phyloP scores from a whole-genome alignment of 345 rosid genomes.

The Noccaea bulbosa region DNA sequence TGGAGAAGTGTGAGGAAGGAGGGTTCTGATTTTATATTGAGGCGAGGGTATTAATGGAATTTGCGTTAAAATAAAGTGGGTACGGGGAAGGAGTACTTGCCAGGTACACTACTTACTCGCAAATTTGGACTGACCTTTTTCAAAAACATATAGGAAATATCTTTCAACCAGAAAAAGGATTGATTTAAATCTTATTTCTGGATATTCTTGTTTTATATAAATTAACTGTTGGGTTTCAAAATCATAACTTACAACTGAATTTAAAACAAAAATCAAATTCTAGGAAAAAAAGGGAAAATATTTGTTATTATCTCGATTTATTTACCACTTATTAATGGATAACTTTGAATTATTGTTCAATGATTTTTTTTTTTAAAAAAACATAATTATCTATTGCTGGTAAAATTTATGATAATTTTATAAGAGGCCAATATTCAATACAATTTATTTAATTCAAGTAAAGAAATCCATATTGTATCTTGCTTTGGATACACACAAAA shows the following conservation, averaged over 20 bases:
- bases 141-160: background rate
- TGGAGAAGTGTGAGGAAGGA: constrained; percentile 1
- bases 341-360: background rate
- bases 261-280: background rate
- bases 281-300: background rate
- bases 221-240: background rate
- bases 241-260: background rate
- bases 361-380: background rate
- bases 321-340: background rate
- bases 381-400: no score
- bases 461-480: background rate
- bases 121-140: constrained; percentile 13
- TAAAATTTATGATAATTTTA: background rate
- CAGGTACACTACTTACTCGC: constrained; percentile 51
- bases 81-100: constrained; percentile 57
- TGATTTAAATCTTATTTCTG: background rate
- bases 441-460: background rate
- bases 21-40: constrained; percentile 33
- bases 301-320: background rate
- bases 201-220: background rate
- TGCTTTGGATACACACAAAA: constrained; percentile 4
- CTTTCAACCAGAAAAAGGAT: background rate
- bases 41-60: constrained; percentile 4
- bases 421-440: background rate
- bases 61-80: constrained; percentile 37